phyloP scores from a whole-genome alignment of 2,329 filamentous ascomycete species.

The Monilinia aucupariae region DNA sequence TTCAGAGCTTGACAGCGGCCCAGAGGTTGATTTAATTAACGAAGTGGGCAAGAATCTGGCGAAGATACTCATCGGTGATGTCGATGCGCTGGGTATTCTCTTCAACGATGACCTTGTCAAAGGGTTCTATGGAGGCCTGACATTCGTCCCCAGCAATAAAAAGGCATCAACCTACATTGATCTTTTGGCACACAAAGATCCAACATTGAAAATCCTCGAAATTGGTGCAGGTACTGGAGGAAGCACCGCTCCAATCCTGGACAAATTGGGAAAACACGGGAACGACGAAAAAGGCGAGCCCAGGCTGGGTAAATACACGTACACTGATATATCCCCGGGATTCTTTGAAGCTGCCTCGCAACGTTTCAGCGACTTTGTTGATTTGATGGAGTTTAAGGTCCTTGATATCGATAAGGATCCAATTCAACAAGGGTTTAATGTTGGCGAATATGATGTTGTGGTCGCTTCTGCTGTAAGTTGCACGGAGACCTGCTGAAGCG shows the following conservation, averaged over 20 bases:
- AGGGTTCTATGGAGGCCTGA: too few relatives aligned
- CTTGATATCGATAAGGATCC: conserved; percentile 4
- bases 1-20: too few relatives aligned
- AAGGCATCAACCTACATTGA: too few relatives aligned
- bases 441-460: not conserved
- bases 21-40: too few relatives aligned
- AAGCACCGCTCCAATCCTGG: conserved; percentile 6
- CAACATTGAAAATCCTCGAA: conserved; percentile 27
- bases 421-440: not conserved
- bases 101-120: too few relatives aligned
- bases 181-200: conserved; percentile 17
- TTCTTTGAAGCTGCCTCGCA: not conserved
- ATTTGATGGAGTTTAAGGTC: not conserved
- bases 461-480: not conserved
- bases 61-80: too few relatives aligned
- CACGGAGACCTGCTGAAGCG: too few relatives aligned
- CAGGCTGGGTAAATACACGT: not conserved
- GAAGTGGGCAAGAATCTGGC: too few relatives aligned
- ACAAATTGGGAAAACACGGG: not conserved
- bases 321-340: conserved; percentile 2
- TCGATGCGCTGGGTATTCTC: too few relatives aligned
- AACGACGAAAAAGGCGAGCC: not conserved
- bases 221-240: conserved; percentile 27
- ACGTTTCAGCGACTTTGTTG: not conserved
- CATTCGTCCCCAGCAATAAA: too few relatives aligned